These are phyloP conservation scores for Nicotiana obtusifolia DNA, from an alignment of 257 asterid species.

Conservation along the genomic window DNA sequence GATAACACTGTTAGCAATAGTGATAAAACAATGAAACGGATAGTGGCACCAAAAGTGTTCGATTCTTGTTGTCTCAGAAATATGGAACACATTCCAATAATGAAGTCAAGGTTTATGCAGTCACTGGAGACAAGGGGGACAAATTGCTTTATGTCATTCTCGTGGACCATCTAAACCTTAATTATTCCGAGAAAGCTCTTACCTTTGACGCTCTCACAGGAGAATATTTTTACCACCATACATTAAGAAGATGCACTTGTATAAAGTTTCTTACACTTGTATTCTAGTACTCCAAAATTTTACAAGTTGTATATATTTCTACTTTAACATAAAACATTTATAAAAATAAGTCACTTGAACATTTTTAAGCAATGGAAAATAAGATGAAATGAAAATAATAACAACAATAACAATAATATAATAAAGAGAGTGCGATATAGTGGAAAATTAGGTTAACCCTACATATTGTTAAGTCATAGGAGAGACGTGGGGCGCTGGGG, in stretches of 20 bases:
- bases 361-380: background rate
- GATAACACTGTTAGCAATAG: background rate
- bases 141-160: background rate
- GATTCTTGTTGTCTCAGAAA: background rate
- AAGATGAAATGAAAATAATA: background rate
- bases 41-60: background rate
- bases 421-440: no score
- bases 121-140: background rate
- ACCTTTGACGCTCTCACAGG: background rate
- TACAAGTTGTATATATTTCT: background rate
- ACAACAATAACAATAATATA: background rate
- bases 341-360: background rate
- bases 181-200: background rate
- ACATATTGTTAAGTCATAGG: no score
- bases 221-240: background rate
- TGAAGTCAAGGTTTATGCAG: background rate
- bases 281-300: background rate
- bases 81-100: slow-evolving; percentile 6
- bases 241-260: background rate
- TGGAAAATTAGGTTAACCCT: no score
- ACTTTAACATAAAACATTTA: background rate
- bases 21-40: background rate
- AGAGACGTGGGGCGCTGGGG: no score
- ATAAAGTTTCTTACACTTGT: background rate
- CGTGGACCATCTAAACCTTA: slow-evolving; percentile 2